Percentiles rank a stretch among this genome's conserved stretches.
phyloP scores from a whole-genome alignment of 768 basidiomycete species.

The Omphalotus guepiniiformis region DNA sequence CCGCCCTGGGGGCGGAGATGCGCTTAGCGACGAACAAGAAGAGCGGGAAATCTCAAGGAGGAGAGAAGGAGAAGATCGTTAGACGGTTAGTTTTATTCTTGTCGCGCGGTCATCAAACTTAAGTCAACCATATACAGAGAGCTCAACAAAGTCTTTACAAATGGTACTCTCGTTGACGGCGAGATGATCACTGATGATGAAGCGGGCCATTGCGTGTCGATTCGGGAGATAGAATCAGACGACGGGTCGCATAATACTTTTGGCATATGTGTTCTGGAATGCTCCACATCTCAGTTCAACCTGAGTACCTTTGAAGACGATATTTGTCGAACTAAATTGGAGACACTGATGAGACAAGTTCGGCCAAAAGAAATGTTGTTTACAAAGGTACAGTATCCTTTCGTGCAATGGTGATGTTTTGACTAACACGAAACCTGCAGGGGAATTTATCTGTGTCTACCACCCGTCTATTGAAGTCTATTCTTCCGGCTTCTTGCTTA shows the following conservation, averaged over 20 bases:
- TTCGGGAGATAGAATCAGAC: conserved; percentile 59
- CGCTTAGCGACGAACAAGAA: conserved; percentile 72
- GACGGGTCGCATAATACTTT: conserved; percentile 53
- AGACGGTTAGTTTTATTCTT: conserved; percentile 45
- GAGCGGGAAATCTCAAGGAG: conserved; percentile 53
- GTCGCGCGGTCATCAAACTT: neutral
- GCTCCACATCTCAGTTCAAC: conserved; percentile 93
- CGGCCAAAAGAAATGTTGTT: conserved; percentile 89
- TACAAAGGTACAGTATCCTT: conserved; percentile 59
- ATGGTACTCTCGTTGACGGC: conserved; percentile 91
- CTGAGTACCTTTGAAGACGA: conserved; percentile 90
- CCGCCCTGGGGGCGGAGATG: conserved; percentile 96
- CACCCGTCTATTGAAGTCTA: conserved; percentile 72
- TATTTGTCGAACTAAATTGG: conserved; percentile 84
- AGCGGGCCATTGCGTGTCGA: conserved; percentile 90
- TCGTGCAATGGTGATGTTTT: neutral
- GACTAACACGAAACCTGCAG: conserved; percentile 32
- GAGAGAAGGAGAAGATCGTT: conserved; percentile 83
- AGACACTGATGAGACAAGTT: conserved; percentile 89
- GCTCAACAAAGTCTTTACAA: conserved; percentile 93
- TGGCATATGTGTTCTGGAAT: conserved; percentile 90
- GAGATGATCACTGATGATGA: conserved; percentile 88
- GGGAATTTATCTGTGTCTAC: conserved; percentile 85
- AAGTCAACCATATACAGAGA: conserved; percentile 45
- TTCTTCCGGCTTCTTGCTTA: conserved; percentile 75